Conservation (phyloP, 805 yeast genomes). For the Saccharomycopsis sp. region DNA sequence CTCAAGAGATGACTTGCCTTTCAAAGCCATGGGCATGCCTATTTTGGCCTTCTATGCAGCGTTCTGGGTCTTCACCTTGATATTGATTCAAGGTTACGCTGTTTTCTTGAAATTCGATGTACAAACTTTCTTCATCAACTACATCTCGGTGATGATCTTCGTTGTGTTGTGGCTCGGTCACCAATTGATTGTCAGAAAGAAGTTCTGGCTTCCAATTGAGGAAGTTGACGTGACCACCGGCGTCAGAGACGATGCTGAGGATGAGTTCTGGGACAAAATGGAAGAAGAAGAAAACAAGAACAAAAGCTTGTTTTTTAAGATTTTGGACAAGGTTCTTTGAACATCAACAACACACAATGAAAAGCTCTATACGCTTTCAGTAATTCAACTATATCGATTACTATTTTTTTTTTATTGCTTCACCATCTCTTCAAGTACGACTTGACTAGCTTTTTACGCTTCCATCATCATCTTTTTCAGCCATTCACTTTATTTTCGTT, state of each 20-base stretch:
- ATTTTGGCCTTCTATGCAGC: slow-evolving; percentile 55
- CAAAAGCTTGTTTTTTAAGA: not conserved
- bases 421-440: no score
- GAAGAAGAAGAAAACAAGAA: slow-evolving; percentile 4
- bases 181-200: slow-evolving; percentile 43
- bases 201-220: slow-evolving; percentile 39
- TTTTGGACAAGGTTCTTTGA: slow-evolving; percentile 2
- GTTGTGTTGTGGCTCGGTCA: slow-evolving; percentile 44
- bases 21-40: slow-evolving; percentile 67
- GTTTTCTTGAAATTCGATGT: slow-evolving; percentile 50
- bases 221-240: slow-evolving; percentile 65
- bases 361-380: not conserved
- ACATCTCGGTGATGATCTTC: slow-evolving; percentile 59
- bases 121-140: slow-evolving; percentile 56
- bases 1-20: slow-evolving; percentile 61
- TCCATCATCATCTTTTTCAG: no score
- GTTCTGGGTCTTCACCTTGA: slow-evolving; percentile 43
- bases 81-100: slow-evolving; percentile 63
- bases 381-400: not conserved
- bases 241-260: slow-evolving; percentile 54
- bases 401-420: not conserved
- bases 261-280: slow-evolving; percentile 22
- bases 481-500: not conserved
- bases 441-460: no score
- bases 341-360: not conserved